Conservation (phyloP, 768 basidiomycete genomes). For the Candolleomyces eurysporus region DNA sequence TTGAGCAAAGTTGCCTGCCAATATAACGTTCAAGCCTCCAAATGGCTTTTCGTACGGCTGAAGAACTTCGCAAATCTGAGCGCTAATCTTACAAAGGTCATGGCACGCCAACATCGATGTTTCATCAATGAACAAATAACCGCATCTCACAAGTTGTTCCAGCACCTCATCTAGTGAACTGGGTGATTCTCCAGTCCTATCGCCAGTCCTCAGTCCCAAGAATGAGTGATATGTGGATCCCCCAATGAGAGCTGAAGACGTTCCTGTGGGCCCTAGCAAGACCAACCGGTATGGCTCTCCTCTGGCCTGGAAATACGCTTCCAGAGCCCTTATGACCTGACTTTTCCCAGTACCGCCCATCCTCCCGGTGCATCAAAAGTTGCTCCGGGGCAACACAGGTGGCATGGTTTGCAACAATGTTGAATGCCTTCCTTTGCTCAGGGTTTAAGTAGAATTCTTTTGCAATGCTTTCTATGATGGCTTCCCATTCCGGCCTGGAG, state of each 20-base stretch:
- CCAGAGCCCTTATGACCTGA: conserved; percentile 17
- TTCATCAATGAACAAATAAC: conserved; percentile 42
- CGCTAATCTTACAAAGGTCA: conserved; percentile 25
- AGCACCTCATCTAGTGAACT: not conserved
- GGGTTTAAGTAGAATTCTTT: not conserved
- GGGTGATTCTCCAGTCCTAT: too few species aligned
- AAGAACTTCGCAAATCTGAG: conserved; percentile 16
- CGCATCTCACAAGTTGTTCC: conserved; percentile 19
- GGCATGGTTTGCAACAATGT: conserved; percentile 3
- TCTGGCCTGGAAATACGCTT: conserved; percentile 22
- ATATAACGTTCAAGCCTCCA: conserved; percentile 36
- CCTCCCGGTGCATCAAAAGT: not conserved
- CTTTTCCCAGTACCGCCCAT: not conserved
- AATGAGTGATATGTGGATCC: conserved; percentile 26
- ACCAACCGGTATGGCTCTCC: not conserved
- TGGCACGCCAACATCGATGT: conserved; percentile 37
- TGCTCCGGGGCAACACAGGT: not conserved
- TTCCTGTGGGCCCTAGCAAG: conserved; percentile 16
- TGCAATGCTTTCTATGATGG: not conserved
- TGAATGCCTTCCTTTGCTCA: conserved; percentile 1
- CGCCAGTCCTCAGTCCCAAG: conserved; percentile 10
- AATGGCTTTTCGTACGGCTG: conserved; percentile 21
- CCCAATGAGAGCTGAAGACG: conserved; percentile 17
- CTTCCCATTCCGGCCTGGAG: not conserved
- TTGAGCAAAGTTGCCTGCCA: conserved; percentile 44